Evolutionary conservation across 2,329 filamentous ascomycete genomes (phyloP).

Genomic region (Aureobasidium sp.): DNA sequence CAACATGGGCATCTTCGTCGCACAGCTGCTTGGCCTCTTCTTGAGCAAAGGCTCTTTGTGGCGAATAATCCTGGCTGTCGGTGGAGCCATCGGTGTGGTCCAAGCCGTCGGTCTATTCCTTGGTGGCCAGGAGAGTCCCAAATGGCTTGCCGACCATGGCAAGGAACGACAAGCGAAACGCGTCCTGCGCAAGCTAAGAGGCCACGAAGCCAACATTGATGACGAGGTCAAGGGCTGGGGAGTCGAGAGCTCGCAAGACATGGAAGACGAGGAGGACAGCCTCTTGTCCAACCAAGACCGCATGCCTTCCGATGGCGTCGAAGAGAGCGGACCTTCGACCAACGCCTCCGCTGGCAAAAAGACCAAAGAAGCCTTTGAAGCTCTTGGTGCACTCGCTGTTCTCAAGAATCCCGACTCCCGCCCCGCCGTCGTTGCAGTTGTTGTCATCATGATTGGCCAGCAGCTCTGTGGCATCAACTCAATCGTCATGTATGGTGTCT

Average conservation of each 20-base stretch:
- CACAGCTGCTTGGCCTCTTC: conserved; percentile 82
- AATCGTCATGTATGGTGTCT: conserved; percentile 97
- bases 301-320: conserved; percentile 18
- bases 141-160: conserved; percentile 70
- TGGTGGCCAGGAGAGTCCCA: conserved; percentile 74
- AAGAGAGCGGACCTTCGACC: conserved; percentile 17
- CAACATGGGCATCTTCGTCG: conserved; percentile 74
- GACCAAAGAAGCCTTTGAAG: conserved; percentile 22
- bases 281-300: conserved; percentile 47
- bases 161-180: conserved; percentile 55
- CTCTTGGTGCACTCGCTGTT: conserved; percentile 47
- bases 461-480: conserved; percentile 91
- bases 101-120: conserved; percentile 66
- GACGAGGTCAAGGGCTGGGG: conserved; percentile 59
- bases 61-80: conserved; percentile 74
- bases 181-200: conserved; percentile 69
- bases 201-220: conserved; percentile 59
- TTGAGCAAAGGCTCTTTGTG: conserved; percentile 72
- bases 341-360: conserved; percentile 25
- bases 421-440: conserved; percentile 77
- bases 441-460: conserved; percentile 88
- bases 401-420: conserved; percentile 63
- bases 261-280: conserved; percentile 60
- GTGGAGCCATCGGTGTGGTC: conserved; percentile 58
- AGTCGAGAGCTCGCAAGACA: conserved; percentile 24